Evolutionary conservation across 2,329 filamentous ascomycete species (phyloP).

Genomic region (Xylariaceae sp.): DNA sequence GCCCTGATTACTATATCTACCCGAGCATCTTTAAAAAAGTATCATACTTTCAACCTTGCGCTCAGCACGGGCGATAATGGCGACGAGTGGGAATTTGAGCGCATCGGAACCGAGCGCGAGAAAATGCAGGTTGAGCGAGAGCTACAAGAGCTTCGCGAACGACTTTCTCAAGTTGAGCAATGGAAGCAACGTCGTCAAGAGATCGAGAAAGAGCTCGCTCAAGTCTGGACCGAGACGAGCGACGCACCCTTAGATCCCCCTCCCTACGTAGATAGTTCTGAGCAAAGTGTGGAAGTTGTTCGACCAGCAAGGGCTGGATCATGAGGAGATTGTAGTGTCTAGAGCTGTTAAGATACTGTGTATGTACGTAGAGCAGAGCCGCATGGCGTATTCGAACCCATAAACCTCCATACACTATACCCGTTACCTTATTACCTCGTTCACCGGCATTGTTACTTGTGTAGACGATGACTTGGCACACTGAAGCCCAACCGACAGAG

Average conservation of each 20-base stretch:
- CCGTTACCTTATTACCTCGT: too few relatives aligned
- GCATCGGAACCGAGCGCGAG: conserved; percentile 91
- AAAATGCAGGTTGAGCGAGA: conserved; percentile 94
- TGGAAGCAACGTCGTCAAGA: conserved; percentile 80
- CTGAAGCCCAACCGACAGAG: neutral
- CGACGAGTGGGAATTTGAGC: conserved; percentile 90
- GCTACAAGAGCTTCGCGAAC: conserved; percentile 80
- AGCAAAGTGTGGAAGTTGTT: conserved; percentile 2
- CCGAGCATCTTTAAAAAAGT: conserved; percentile 90
- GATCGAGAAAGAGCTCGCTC: conserved; percentile 80
- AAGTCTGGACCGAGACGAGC: conserved; percentile 63
- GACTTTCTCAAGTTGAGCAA: conserved; percentile 78
- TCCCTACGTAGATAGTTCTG: conserved; percentile 44
- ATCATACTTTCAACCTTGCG: conserved; percentile 89
- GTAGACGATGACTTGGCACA: too few relatives aligned
- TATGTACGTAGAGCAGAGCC: conserved; percentile 11
- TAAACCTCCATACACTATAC: conserved; percentile 1
- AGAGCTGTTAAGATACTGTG: neutral
- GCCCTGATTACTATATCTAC: conserved; percentile 95
- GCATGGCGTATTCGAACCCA: neutral
- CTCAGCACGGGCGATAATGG: conserved; percentile 81
- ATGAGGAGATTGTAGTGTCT: neutral
- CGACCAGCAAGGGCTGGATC: conserved; percentile 1
- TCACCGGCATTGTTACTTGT: too few relatives aligned
- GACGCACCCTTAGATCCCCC: conserved; percentile 55